Base-by-base conservation (phyloP, 1,139 yeast genomes). In the Wickerhamiella infanticola region DNA sequence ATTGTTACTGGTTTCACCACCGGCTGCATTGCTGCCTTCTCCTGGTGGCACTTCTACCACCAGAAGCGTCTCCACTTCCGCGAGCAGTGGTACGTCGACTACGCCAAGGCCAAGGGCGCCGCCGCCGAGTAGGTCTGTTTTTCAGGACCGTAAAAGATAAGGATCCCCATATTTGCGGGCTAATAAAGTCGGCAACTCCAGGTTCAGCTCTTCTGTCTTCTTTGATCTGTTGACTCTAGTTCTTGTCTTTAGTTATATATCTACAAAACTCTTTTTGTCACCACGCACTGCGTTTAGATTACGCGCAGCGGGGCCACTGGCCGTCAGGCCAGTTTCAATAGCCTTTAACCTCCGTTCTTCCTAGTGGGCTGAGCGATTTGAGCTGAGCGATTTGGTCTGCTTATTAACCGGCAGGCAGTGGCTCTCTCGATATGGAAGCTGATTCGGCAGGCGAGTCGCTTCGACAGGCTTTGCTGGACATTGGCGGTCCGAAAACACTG, bases 1-100 rank as follows among this genome's bases (percentile, higher is more conserved):
- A 76, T 88, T 65, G 55, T 77, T 58, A 67, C 79, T 56, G 48
- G 48, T 44, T 45, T 54, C 54, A 57, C 68, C 51, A 55, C 72
- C 43, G 83, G 83, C 52, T 63, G 71, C 45, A 70, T 61, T 42
- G 68, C 73, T 58, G 82, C 77, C 50, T 64, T 69, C 53, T 69
- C 67, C 64, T 81, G 81, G 82, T 78, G 86, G 83, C 75, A 76
- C 74, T 76, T 74, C 36, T 68, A 66, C 73, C 96, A 86, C 79
- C 77, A 74, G 69, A 76, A 79, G 41, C 58, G 72, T 55, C 80
- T 84, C 51, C 73, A 72, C 55, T 73, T 69, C 63, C 83, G 95
- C 74, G 96, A 88, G 65, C 79, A 77, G 51, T 85, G 77, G 76
- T 88, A 88, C 67, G 80, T 83, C 54, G 72, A 80, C 50, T 77